Evolutionary conservation across 2,329 filamentous ascomycete species (phyloP), one percentile per base, ranked within the genome.

Genomic region (Apiospora marii): DNA sequence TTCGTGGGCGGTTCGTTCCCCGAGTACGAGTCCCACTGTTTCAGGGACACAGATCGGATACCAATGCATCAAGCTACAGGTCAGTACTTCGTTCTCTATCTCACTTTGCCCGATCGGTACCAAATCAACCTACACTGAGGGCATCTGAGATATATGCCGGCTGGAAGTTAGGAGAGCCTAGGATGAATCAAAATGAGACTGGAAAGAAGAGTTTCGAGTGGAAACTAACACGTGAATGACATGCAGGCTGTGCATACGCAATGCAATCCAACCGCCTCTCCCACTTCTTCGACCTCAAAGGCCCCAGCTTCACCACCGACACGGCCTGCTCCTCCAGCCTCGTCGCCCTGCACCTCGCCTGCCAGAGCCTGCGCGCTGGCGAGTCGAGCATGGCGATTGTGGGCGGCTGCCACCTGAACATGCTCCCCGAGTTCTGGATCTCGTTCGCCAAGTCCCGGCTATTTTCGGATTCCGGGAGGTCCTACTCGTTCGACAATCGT

Each of bases 211-310:
- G n/a, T n/a, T n/a, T 34, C 5, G 16, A 34, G 34, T 19, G 16
- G 34, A 1, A 10, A n/a, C 53, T 61, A 4, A 34, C 10, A 2
- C 27, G 13, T 58, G 53, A 16, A n/a, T 24, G 22, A 76, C 72
- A 69, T 27, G n/a, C 70, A 85, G 84, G 84, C 49, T 85, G 83
- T 73, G 85, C 86, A 58, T 84, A 86, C 75, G 85, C 86, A 13
- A 87, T 90, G 79, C 83, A 88, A 73, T 86, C 87, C 0, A 89
- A 89, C 73, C 82, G 88, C 67, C 81, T 90, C 27, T 88, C 87
- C 1, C 87, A 89, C 74, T 87, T 86, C 79, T 89, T 89, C 74
- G 85, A 90, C 74, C 81, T 90, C 48, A 81, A 84, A 49, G 88
- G 88, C 0, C 87, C 87, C 0, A 87, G 85, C 70, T 85, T 88